Conservation (phyloP, 805 yeast species). For the Sugiyamaella qingdaonensis region DNA sequence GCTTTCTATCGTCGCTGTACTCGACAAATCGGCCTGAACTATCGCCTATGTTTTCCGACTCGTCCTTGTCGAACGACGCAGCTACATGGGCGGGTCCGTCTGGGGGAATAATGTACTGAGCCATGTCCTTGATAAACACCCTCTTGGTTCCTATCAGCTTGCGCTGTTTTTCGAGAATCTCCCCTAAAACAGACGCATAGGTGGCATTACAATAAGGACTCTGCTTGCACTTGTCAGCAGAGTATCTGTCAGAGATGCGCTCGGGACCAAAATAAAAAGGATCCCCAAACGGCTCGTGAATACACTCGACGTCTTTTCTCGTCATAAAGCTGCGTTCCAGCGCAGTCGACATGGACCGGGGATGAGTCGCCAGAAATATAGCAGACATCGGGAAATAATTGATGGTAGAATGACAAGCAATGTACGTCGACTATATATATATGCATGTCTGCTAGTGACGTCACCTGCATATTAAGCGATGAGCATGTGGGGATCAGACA, state of each 20-base stretch:
- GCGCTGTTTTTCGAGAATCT: constrained; percentile 7
- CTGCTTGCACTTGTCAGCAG: constrained; percentile 11
- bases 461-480: no score
- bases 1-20: background rate
- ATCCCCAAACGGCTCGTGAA: constrained; percentile 29
- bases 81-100: constrained; percentile 11
- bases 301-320: constrained; percentile 18
- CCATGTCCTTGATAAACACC: constrained; percentile 27
- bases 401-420: no score
- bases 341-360: constrained; percentile 27
- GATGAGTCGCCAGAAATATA: constrained; percentile 25
- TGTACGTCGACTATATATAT: no score
- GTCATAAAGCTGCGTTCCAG: constrained; percentile 26
- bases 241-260: constrained; percentile 22
- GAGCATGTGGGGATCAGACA: no score
- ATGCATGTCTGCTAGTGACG: no score
- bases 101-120: constrained; percentile 27
- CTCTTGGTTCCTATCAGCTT: constrained; percentile 9
- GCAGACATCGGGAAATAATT: constrained; percentile 1
- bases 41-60: background rate
- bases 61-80: constrained; percentile 7
- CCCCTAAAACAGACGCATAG: constrained; percentile 17
- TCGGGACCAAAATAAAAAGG: constrained; percentile 28
- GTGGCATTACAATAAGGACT: constrained; percentile 16
- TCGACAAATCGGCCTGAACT: background rate